Base-by-base conservation (phyloP, 495 filamentous ascomycete species). In the Thermothielavioides terrestris region DNA sequence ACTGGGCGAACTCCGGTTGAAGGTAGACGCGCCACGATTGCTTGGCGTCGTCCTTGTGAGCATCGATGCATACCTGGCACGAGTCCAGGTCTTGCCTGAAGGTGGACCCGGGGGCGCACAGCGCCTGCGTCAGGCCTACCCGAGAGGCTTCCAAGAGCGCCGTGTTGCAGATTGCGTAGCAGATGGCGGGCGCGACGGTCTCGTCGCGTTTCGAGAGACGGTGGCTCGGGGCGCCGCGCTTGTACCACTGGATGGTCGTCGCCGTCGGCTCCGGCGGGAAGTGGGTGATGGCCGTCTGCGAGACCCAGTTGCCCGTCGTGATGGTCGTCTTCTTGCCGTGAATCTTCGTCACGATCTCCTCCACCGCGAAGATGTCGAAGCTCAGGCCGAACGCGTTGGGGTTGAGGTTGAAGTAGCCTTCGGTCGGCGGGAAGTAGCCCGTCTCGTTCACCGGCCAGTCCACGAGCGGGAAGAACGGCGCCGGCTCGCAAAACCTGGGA, bases 321-420 rank as follows among this genome's bases (percentile, higher is more conserved):
- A 58, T 57, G 12, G 65, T 75, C 1, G 60, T 65, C 6, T 60
- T 43, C 11, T 48, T 46, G 31, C 57, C 64, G 30, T 53, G 31
- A 20, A 61, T 27, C 35, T 55, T 47, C 0, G 47, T 31, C 12
- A 59, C 42, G n/a, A 63, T 28, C 0, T 55, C 50, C 18, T 65
- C 45, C 3, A 61, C 27, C 34, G 61, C 68, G 54, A 86, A 86
- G 30, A 88, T 82, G 27, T 69, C 72, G 50, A 80, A 76, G 40
- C 71, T 75, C 22, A 88, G 57, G 7, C 81, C 82, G 56, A 88
- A 88, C 14, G 67, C 69, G 1, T 60, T 54, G 6, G 84, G 84
- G 17, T 78, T 65, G n/a, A 86, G 71, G 36, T 85, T 77, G 66
- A 79, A 86, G 57, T 84, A 85, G 4, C 71, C 74, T 3, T 69